Evolutionary conservation across 2,329 filamentous ascomycete species (phyloP), one percentile per base, ranked within the genome.

Genomic region (Aspergillus sp.): DNA sequence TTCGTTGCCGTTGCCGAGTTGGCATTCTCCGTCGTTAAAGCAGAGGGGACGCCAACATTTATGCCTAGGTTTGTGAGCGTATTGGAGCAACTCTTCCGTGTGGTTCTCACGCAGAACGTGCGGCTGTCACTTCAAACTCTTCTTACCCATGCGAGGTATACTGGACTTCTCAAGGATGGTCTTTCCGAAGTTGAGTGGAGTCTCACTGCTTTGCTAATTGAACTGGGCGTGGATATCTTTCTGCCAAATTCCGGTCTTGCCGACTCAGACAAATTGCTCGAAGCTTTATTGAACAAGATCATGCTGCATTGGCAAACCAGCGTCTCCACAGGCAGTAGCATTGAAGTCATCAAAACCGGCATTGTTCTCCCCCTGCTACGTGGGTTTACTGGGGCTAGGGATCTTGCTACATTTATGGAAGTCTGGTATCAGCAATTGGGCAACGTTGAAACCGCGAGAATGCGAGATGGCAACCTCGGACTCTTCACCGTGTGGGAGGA

Each of bases 401-500:
- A 80, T 59, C 57, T 80, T 45, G 62, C 70, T 8, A 71, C 70
- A 7, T 80, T 81, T 59, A 69, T 79, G 63, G 65, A 74, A 59
- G 61, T 77, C 8, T 82, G 80, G 80, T 70, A 74, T 38, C 70
- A 75, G 22, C 75, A 79, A 58, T 68, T 82, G 15, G 62, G 69
- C n/a, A 63, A 70, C 7, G 63, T 79, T 11, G 76, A 81, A 62
- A 63, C 72, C 66, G 65, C 71, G 47, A 75, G 76, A 58, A 64
- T 60, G 13, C 54, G 64, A 52, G 64, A 72, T 43, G 51, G 53
- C 38, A 67, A 58, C 28, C 51, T 74, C 28, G 59, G 65, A 48
- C 47, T 60, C 5, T 75, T 76, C 60, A 76, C 76, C 7, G 71
- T 80, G 3, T 82, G 80, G 80, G 80, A 82, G 64, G 78, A 81